Conservation (phyloP, 805 yeast genomes). For the Nakazawaea holstii region DNA sequence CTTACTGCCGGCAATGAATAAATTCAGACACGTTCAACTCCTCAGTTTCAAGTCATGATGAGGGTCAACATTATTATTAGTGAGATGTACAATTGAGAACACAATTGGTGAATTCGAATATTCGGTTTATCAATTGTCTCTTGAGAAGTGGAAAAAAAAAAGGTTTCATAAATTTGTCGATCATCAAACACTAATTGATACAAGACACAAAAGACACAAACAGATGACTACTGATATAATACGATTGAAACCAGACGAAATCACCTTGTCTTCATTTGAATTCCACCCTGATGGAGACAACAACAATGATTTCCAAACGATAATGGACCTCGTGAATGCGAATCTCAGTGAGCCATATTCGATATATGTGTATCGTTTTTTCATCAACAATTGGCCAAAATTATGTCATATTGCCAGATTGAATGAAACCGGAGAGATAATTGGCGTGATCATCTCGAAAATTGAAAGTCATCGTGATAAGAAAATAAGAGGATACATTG, state of each 20-base stretch:
- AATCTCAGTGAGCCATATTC: constrained; percentile 94
- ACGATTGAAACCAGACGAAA: not conserved
- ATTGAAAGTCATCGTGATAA: constrained; percentile 70
- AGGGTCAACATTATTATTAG: no score
- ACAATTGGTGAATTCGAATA: no score
- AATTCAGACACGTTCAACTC: no score
- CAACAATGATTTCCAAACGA: constrained; percentile 38
- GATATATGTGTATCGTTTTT: constrained; percentile 85
- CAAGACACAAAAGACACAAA: no score
- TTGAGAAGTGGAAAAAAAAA: no score
- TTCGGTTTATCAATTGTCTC: no score
- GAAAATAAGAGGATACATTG: constrained; percentile 85
- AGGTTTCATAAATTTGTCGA: no score
- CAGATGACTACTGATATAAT: no score
- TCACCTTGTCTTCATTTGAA: not conserved
- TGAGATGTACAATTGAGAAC: no score
- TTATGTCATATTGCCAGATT: constrained; percentile 61
- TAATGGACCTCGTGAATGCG: constrained; percentile 54
- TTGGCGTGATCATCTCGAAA: constrained; percentile 87
- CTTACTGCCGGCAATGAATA: no score
- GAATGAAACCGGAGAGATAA: constrained; percentile 26
- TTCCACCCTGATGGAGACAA: not conserved
- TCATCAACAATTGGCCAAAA: constrained; percentile 87
- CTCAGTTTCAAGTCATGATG: no score
- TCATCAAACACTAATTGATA: no score